Percentiles rank a stretch among this genome's conserved stretches.
Conservation (phyloP, 495 filamentous ascomycete genomes). For the Penicillium antarcticum region DNA sequence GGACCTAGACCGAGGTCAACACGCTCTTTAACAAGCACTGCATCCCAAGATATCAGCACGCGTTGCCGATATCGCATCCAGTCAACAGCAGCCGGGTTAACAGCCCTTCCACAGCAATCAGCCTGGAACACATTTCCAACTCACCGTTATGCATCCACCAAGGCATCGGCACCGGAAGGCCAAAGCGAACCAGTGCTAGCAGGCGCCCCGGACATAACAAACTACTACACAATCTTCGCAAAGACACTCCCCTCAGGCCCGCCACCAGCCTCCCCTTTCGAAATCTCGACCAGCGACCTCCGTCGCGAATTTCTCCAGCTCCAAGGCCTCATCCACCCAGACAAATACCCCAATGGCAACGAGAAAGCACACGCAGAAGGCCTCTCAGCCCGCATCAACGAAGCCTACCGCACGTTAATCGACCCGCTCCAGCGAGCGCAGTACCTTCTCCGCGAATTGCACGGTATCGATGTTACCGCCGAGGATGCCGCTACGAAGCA, state of each 20-base stretch:
- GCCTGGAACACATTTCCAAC: neutral
- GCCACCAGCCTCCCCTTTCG: constrained; percentile 74
- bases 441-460: constrained; percentile 66
- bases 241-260: constrained; percentile 73
- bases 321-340: constrained; percentile 78
- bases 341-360: constrained; percentile 58
- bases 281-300: constrained; percentile 61
- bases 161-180: constrained; percentile 8
- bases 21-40: neutral
- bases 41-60: constrained; percentile 4
- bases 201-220: constrained; percentile 41
- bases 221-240: constrained; percentile 88
- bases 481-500: constrained; percentile 63
- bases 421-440: constrained; percentile 77
- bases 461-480: constrained; percentile 68
- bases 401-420: constrained; percentile 79
- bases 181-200: constrained; percentile 6
- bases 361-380: constrained; percentile 64
- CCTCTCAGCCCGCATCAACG: constrained; percentile 75
- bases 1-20: neutral
- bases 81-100: neutral
- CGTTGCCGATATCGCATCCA: constrained; percentile 5
- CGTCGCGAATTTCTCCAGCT: constrained; percentile 82
- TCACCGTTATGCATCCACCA: constrained; percentile 18
- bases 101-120: neutral